phyloP scores from a whole-genome alignment of 2,329 filamentous ascomycete species.

The Metarhizium album region DNA sequence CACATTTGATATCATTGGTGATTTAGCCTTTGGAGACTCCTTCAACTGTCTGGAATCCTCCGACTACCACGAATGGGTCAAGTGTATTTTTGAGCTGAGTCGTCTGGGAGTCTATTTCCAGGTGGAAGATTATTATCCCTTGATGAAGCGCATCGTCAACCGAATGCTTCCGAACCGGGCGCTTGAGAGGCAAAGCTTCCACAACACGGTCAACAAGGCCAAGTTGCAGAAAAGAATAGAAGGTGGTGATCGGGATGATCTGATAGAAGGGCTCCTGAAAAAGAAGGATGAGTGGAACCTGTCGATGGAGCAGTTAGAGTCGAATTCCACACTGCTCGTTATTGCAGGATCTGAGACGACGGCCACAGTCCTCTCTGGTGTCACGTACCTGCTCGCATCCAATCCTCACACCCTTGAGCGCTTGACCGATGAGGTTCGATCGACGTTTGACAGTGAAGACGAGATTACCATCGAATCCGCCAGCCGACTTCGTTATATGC shows the following conservation, averaged over 20 bases:
- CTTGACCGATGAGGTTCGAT: conserved; percentile 28
- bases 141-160: conserved; percentile 1
- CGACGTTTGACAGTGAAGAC: conserved; percentile 20
- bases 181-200: not conserved
- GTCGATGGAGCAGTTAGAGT: conserved; percentile 1
- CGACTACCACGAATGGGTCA: conserved; percentile 15
- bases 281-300: not conserved
- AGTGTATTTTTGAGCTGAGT: conserved; percentile 8
- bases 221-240: conserved; percentile 1
- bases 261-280: not conserved
- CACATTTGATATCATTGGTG: conserved; percentile 20
- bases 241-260: not conserved
- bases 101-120: not conserved
- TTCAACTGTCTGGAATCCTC: conserved; percentile 15
- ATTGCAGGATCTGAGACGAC: conserved; percentile 25
- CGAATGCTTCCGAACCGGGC: not conserved
- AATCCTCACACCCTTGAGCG: conserved; percentile 13
- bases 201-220: not conserved
- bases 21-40: conserved; percentile 17
- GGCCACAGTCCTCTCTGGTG: conserved; percentile 19
- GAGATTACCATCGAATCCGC: conserved; percentile 28
- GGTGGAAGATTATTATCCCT: conserved; percentile 1
- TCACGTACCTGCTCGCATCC: conserved; percentile 17
- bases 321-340: conserved; percentile 11
- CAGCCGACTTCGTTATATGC: conserved; percentile 24